Evolutionary conservation across 768 basidiomycete genomes (phyloP), one percentile per base, ranked within the genome.

Genomic region (Asterophora lycoperdoides): DNA sequence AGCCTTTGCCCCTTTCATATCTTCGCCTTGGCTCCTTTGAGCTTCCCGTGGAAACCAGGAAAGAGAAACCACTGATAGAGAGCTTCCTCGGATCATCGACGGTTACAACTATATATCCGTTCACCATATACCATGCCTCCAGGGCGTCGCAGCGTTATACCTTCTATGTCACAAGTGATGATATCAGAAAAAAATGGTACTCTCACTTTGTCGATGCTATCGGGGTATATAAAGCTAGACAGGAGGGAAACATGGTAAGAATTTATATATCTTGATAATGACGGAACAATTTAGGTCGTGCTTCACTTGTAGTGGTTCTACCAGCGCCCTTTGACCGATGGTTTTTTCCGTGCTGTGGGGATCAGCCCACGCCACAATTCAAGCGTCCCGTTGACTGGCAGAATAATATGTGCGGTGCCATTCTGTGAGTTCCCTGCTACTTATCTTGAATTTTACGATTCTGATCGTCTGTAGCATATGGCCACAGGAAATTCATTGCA

Each of bases 1-100:
- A 92, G 90, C 90, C 90, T 23, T 78, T 93, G 46, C 85, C 89
- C 3, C 67, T 93, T 2, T 83, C 86, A 32, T 91, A 83, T 54
- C 76, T 93, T n/a, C 80, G 79, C 14, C 72, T 91, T 7, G 88
- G 77, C 23, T 67, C 75, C 13, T 93, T 92, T 60, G 70, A 74
- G 15, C 71, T 61, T 1, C 69, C 77, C 5, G 68, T 80, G 4
- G 90, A 89, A 55, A 71, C 65, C 41, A 79, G 87, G 29, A 83
- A 77, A 59, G 86, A 84, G 53, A 76, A 75, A 37, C 57, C 70
- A 13, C 63, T 86, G 10, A 64, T 86, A 29, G 81, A 84, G 48
- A 72, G 66, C 40, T 67, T 83, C 30, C 76, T 23, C 23, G 23
- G 77, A 46, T 77, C 71, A 10, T 71, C 76, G 34, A 70, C 72